Percentiles rank a stretch among this genome's conserved stretches.
phyloP scores from a whole-genome alignment of 2,329 filamentous ascomycete species.

The Huntiella abstrusa region DNA sequence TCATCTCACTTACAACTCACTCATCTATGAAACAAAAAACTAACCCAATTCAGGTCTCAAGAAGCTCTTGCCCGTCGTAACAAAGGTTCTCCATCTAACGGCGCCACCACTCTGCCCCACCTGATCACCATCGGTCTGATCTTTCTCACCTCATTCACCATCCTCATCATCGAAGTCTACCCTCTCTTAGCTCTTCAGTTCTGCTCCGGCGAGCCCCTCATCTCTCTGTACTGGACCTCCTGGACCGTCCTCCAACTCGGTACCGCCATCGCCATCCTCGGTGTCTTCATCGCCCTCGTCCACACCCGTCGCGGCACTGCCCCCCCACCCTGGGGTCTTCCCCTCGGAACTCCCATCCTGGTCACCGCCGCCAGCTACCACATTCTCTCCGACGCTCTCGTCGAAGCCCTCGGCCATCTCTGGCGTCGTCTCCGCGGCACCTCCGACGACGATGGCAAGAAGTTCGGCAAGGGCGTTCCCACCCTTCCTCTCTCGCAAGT shows the following conservation, averaged over 20 bases:
- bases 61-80: slow-evolving; percentile 20
- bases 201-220: slow-evolving; percentile 40
- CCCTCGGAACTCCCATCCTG: slow-evolving; percentile 39
- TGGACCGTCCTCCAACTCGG: slow-evolving; percentile 42
- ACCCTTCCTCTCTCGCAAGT: slow-evolving; percentile 21
- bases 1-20: too few species aligned
- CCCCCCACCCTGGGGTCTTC: slow-evolving; percentile 34
- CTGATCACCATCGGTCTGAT: slow-evolving; percentile 26
- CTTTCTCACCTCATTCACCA: slow-evolving; percentile 24
- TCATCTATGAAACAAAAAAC: not conserved
- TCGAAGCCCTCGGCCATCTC: slow-evolving; percentile 20
- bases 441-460: slow-evolving; percentile 13
- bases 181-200: slow-evolving; percentile 35
- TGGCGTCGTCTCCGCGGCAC: slow-evolving; percentile 14
- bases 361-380: slow-evolving; percentile 36
- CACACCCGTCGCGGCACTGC: slow-evolving; percentile 26
- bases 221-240: slow-evolving; percentile 40
- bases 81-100: slow-evolving; percentile 17
- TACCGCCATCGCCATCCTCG: slow-evolving; percentile 37
- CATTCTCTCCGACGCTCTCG: slow-evolving; percentile 25
- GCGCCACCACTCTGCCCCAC: slow-evolving; percentile 22
- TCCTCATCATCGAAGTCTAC: slow-evolving; percentile 36
- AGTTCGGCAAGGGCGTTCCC: slow-evolving; percentile 2
- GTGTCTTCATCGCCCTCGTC: slow-evolving; percentile 33
- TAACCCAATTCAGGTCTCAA: slow-evolving; percentile 17